Conservation (phyloP, 768 basidiomycete species). For the Tulasnella sp. region DNA sequence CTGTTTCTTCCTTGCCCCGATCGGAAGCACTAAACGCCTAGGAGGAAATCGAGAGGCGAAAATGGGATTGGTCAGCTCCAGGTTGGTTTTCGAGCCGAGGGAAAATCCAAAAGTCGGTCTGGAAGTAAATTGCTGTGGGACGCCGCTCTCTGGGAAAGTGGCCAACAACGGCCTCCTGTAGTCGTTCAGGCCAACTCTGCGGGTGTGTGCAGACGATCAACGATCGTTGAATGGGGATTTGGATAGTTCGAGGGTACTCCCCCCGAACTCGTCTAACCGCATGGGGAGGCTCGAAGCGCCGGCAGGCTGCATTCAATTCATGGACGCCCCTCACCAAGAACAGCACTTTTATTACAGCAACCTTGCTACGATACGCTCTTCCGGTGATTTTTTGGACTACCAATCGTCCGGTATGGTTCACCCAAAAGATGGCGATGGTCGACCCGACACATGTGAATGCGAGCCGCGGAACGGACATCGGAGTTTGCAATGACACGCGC, state of each 20-base stretch:
- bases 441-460: background rate
- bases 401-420: background rate
- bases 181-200: background rate
- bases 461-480: background rate
- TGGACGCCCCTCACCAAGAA: background rate
- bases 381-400: background rate
- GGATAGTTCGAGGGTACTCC: background rate
- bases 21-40: background rate
- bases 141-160: slow-evolving; percentile 5
- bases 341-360: background rate
- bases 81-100: background rate
- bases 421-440: background rate
- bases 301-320: background rate
- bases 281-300: background rate
- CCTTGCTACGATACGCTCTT: background rate
- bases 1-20: slow-evolving; percentile 9
- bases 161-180: background rate
- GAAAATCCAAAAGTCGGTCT: background rate
- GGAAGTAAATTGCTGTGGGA: background rate
- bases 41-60: background rate
- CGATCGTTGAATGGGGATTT: background rate
- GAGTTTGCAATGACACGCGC: background rate
- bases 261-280: background rate
- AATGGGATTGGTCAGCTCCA: background rate
- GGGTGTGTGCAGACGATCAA: background rate